These are phyloP conservation scores for Metschnikowia similis DNA, from an alignment of 805 yeast genomes.

Conservation along the genomic window DNA sequence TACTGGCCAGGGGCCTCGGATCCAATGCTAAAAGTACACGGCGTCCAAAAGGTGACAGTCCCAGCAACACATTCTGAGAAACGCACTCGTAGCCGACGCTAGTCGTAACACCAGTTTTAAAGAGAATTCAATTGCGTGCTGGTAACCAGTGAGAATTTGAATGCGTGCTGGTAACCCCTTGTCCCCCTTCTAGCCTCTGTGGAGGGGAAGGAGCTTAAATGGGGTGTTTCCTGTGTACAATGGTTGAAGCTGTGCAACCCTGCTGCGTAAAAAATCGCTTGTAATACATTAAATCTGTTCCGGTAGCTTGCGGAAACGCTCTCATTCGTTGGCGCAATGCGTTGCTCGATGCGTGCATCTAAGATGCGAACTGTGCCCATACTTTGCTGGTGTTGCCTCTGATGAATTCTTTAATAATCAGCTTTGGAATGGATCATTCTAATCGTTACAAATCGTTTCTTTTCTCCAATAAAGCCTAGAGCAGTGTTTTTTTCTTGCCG, in stretches of 20 bases:
- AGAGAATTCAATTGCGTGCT: not conserved
- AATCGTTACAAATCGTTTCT: not conserved
- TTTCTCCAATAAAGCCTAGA: too few relatives aligned
- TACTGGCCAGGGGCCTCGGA: not conserved
- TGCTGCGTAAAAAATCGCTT: not conserved
- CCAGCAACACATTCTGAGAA: not conserved
- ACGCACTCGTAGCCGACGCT: not conserved
- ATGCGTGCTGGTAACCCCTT: too few relatives aligned
- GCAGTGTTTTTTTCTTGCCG: too few relatives aligned
- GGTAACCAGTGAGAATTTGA: too few relatives aligned
- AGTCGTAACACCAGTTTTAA: not conserved
- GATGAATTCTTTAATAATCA: not conserved
- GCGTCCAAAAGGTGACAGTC: not conserved
- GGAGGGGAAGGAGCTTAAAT: too few relatives aligned
- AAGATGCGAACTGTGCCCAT: not conserved
- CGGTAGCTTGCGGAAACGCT: not conserved
- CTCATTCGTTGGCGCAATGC: not conserved
- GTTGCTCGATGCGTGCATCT: constrained; percentile 1
- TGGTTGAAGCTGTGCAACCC: not conserved
- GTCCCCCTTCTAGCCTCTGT: too few relatives aligned
- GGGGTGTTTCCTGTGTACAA: not conserved
- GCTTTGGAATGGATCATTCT: not conserved
- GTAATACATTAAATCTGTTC: not conserved
- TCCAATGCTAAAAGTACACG: not conserved
- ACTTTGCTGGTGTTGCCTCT: not conserved